phyloP scores from a whole-genome alignment of 1,139 yeast species.

The Suhomyces terraborum region DNA sequence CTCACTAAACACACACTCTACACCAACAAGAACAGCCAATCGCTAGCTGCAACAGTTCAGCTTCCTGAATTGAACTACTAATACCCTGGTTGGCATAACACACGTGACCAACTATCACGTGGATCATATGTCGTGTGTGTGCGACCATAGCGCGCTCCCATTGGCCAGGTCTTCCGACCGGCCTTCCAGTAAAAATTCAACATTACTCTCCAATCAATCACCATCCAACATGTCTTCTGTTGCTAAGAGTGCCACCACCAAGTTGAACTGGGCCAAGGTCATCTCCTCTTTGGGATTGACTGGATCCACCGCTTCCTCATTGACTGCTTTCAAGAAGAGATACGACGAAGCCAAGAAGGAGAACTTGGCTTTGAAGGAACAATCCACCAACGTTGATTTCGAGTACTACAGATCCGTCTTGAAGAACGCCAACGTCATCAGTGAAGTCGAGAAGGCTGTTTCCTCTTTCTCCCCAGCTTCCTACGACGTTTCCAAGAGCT shows the following conservation, averaged over 20 bases:
- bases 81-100: too few species aligned
- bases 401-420: constrained; percentile 74
- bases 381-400: constrained; percentile 80
- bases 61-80: too few species aligned
- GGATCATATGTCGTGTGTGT: not conserved
- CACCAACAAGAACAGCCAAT: too few species aligned
- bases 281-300: constrained; percentile 87
- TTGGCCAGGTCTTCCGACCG: constrained; percentile 13
- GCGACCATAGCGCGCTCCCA: constrained; percentile 3
- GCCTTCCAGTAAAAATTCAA: constrained; percentile 12
- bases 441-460: constrained; percentile 79
- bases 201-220: constrained; percentile 8
- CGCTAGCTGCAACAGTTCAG: too few species aligned
- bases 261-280: constrained; percentile 94
- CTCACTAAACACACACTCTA: too few species aligned
- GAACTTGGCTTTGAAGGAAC: constrained; percentile 66
- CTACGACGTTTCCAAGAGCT: constrained; percentile 83
- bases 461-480: constrained; percentile 77
- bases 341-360: constrained; percentile 95
- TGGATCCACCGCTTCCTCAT: constrained; percentile 86
- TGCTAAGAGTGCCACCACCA: constrained; percentile 74
- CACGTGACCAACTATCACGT: constrained; percentile 2
- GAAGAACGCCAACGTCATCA: constrained; percentile 79
- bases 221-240: constrained; percentile 42
- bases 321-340: constrained; percentile 95